A percentile compares a stretch with the other conserved stretches of the same genome.
Conservation (phyloP, 2,329 filamentous ascomycete genomes). For the Pestalotiopsis sp. region DNA sequence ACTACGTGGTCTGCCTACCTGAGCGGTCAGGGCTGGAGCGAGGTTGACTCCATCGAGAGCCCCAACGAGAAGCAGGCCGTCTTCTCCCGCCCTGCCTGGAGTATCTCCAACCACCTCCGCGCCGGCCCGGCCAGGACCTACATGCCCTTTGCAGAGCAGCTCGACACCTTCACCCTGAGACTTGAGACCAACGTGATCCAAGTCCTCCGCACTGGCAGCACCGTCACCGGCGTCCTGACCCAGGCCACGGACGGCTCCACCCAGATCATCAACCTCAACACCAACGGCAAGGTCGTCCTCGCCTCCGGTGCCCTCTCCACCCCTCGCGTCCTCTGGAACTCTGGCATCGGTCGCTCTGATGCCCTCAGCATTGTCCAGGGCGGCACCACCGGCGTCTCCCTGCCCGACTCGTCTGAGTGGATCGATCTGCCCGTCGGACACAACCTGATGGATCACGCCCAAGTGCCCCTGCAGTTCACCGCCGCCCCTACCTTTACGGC, state of each 20-base stretch:
- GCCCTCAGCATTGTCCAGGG: conserved; percentile 5
- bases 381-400: not conserved
- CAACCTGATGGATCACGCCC: conserved; percentile 2
- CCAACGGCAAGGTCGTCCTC: conserved; percentile 10
- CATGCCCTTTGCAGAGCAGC: conserved; percentile 10
- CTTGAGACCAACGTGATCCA: conserved; percentile 8
- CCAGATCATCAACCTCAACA: conserved; percentile 10
- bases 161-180: not conserved
- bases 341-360: conserved; percentile 10
- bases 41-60: conserved; percentile 9
- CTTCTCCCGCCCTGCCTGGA: conserved; percentile 6
- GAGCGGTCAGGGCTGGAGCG: not conserved
- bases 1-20: conserved; percentile 6
- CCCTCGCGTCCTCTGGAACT: conserved; percentile 9
- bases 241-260: not conserved
- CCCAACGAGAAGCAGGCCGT: conserved; percentile 6
- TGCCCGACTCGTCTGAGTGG: conserved; percentile 2
- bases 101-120: conserved; percentile 9
- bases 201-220: conserved; percentile 7
- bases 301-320: conserved; percentile 8
- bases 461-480: not conserved
- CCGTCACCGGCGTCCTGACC: conserved; percentile 8
- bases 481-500: not conserved
- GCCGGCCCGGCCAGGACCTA: conserved; percentile 4
- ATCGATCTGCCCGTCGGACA: conserved; percentile 9